Evolutionary conservation across 495 filamentous ascomycete genomes (phyloP), one percentile per base, ranked within the genome.

Genomic region (Aspergillus bertholletiae): DNA sequence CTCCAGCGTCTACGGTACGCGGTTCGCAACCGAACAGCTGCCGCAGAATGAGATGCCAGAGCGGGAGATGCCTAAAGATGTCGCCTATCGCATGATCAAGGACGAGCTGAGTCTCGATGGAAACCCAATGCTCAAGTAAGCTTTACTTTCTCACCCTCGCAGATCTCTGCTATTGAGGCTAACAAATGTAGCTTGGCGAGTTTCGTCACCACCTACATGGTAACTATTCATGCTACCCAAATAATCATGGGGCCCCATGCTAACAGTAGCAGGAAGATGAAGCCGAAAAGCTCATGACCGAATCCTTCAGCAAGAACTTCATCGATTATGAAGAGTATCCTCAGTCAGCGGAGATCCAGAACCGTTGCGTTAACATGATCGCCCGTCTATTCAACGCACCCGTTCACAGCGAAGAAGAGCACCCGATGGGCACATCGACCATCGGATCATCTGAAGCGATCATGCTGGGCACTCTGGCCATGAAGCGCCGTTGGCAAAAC

Each of bases 401-500:
- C 20, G 69, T 77, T 15, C 68, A 73, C 21, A 67, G 73, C 0
- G 63, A 64, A 11, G 74, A 76, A 5, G 79, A 83, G 23, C 55
- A 46, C 56, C 80, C 89, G 50, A 82, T 96, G 70, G 92, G 92
- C 28, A 96, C 91, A 0, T 89, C 85, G 8, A 92, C 88, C 50
- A 86, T 96, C 56, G 90, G 92, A 41, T 88, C 84, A 57, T 92
- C 88, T 26, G 90, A 95, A 68, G 92, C 90, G 53, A 93, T 95
- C 70, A 94, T 95, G 88, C 83, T 96, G 9, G 89, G 76, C 41
- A 88, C 88, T 3, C 79, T 96, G 23, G 90, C 91, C 47, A 96
- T 96, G 91, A 96, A 96, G 85, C 94, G 88, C 77, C 84, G 86
- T 55, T 96, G 92, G 92, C 85, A 90, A 74, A 90, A 92, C 65